phyloP scores from a whole-genome alignment of 345 rosid genomes.

The Populus nigra region DNA sequence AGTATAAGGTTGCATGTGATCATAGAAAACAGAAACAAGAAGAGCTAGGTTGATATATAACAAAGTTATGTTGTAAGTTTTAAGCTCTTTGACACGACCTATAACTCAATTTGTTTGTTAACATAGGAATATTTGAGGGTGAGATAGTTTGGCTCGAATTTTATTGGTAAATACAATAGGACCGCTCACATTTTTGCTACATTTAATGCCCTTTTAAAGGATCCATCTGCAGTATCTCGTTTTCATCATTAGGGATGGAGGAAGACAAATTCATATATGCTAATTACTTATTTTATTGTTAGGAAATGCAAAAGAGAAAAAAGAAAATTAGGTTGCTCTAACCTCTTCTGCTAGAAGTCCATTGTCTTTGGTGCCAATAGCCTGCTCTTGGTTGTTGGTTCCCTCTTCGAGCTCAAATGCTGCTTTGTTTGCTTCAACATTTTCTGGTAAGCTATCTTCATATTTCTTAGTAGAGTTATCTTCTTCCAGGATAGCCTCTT shows the following conservation, averaged over 20 bases:
- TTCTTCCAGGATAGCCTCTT: conserved; percentile 15
- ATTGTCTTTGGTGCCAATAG: neutral
- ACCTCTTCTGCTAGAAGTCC: conserved; percentile 22
- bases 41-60: neutral
- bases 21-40: neutral
- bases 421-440: conserved; percentile 13
- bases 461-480: conserved; percentile 11
- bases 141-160: too few species aligned
- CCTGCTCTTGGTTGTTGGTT: conserved; percentile 12
- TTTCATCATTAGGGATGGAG: neutral
- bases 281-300: neutral
- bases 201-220: neutral
- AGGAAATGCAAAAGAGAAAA: neutral
- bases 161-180: neutral
- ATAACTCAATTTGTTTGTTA: too few species aligned
- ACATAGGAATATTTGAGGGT: too few species aligned
- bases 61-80: too few species aligned
- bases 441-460: conserved; percentile 23
- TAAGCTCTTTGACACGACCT: too few species aligned
- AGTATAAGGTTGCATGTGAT: conserved; percentile 11
- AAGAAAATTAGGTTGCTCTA: neutral
- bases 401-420: conserved; percentile 15
- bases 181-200: neutral
- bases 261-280: neutral
- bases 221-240: neutral